Evolutionary conservation across 2,329 filamentous ascomycete species (phyloP).

Genomic region (Thyridium curvatum): DNA sequence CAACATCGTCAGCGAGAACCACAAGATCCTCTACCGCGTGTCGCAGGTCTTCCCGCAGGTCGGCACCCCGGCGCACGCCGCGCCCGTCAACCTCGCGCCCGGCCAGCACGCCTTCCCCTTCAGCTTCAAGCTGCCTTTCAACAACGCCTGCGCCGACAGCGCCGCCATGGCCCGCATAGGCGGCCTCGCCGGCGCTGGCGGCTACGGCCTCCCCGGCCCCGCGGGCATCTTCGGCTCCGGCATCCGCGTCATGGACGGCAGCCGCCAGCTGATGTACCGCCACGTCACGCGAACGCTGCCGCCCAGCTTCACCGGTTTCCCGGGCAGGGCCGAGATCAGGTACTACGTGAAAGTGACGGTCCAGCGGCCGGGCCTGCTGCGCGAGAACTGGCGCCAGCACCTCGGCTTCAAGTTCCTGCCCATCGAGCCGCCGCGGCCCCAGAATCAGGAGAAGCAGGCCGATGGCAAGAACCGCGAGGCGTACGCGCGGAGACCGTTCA

Average conservation of each 20-base stretch:
- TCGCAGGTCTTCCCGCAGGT: slow-evolving; percentile 66
- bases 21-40: slow-evolving; percentile 71
- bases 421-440: slow-evolving; percentile 77
- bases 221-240: slow-evolving; percentile 44
- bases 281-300: slow-evolving; percentile 86
- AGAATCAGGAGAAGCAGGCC: slow-evolving; percentile 11
- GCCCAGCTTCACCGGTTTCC: slow-evolving; percentile 81
- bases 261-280: slow-evolving; percentile 51
- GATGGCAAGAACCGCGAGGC: slow-evolving; percentile 63
- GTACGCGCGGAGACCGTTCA: slow-evolving; percentile 69
- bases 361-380: slow-evolving; percentile 79
- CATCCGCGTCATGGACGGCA: slow-evolving; percentile 57
- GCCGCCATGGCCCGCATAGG: slow-evolving; percentile 47
- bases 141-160: slow-evolving; percentile 61
- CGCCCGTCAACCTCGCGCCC: slow-evolving; percentile 48
- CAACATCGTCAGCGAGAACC: slow-evolving; percentile 48
- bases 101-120: slow-evolving; percentile 75
- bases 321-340: slow-evolving; percentile 79
- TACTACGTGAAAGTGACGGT: slow-evolving; percentile 97
- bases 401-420: slow-evolving; percentile 80
- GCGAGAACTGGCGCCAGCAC: slow-evolving; percentile 74
- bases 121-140: slow-evolving; percentile 68
- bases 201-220: slow-evolving; percentile 32
- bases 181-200: slow-evolving; percentile 47
- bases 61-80: slow-evolving; percentile 31